phyloP scores from a whole-genome alignment of 116 monocot genomes.

The Papilionanthe hybrid region DNA sequence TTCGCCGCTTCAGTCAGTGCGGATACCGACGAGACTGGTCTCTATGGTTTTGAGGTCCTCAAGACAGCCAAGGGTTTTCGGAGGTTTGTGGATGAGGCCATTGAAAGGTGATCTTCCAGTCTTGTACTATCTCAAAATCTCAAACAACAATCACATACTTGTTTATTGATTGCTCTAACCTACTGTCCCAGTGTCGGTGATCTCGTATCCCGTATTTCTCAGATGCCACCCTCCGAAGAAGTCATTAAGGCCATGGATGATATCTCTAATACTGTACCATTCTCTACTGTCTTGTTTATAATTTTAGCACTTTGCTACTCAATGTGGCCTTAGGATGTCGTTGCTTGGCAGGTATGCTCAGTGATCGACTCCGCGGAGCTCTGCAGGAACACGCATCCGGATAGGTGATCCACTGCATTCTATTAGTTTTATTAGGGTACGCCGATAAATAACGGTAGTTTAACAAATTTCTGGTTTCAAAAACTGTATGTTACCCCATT shows the following conservation, averaged over 20 bases:
- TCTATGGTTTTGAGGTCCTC: conserved; percentile 13
- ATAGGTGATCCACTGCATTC: conserved; percentile 11
- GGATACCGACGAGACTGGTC: conserved; percentile 12
- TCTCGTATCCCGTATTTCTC: conserved; percentile 17
- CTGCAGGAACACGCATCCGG: conserved; percentile 24
- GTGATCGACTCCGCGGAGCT: conserved; percentile 26
- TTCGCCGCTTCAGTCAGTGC: background rate
- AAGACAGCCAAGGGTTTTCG: conserved; percentile 24
- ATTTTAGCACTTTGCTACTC: background rate
- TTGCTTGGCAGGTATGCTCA: conserved; percentile 14
- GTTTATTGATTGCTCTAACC: background rate
- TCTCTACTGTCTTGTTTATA: background rate
- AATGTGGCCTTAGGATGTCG: background rate
- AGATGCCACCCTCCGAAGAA: conserved; percentile 18
- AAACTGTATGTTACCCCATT: too few relatives aligned
- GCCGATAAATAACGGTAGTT: too few relatives aligned
- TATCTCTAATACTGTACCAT: conserved; percentile 21
- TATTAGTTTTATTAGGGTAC: background rate
- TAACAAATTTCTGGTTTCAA: too few relatives aligned
- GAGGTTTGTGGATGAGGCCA: conserved; percentile 24
- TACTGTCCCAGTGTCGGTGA: conserved; percentile 6
- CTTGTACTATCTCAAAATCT: background rate
- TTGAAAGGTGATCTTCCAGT: conserved; percentile 14
- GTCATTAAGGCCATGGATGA: conserved; percentile 24
- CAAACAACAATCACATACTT: background rate